phyloP scores from a whole-genome alignment of 1,139 yeast genomes.

The Taphrina betulina region DNA sequence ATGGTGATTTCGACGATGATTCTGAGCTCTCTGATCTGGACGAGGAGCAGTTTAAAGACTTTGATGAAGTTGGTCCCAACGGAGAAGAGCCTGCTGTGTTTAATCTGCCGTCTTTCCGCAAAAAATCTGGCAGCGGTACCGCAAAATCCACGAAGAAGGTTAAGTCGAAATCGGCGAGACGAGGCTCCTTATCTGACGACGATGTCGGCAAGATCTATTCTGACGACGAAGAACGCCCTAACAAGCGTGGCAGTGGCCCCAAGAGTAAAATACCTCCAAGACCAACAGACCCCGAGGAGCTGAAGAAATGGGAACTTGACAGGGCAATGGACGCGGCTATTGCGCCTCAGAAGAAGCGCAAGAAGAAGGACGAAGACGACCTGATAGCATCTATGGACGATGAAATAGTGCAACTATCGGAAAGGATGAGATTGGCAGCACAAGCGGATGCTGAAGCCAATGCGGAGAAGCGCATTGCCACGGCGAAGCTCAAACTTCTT shows the following conservation, averaged over 20 bases:
- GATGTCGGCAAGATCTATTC: constrained; percentile 36
- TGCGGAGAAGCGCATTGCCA: constrained; percentile 65
- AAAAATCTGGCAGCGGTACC: constrained; percentile 35
- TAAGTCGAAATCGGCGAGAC: constrained; percentile 37
- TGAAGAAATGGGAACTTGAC: constrained; percentile 69
- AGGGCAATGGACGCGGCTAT: constrained; percentile 75
- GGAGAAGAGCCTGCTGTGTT: constrained; percentile 46
- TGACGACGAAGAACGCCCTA: constrained; percentile 41
- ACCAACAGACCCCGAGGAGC: constrained; percentile 22
- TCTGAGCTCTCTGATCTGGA: constrained; percentile 46
- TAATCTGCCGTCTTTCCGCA: constrained; percentile 47
- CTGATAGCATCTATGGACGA: constrained; percentile 95
- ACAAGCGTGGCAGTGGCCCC: constrained; percentile 17
- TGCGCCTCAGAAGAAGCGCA: constrained; percentile 51
- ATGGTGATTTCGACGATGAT: constrained; percentile 38
- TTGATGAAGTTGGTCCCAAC: constrained; percentile 40
- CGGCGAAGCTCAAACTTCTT: constrained; percentile 77
- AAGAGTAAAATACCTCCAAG: constrained; percentile 22
- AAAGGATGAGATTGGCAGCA: constrained; percentile 92
- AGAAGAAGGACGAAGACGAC: constrained; percentile 80
- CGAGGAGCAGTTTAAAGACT: constrained; percentile 45
- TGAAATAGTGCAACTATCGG: constrained; percentile 73
- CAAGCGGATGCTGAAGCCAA: constrained; percentile 84
- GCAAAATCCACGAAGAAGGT: constrained; percentile 30
- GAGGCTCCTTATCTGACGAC: constrained; percentile 41